Conservation (phyloP, 1,139 yeast species). For the Candida gigantensis region DNA sequence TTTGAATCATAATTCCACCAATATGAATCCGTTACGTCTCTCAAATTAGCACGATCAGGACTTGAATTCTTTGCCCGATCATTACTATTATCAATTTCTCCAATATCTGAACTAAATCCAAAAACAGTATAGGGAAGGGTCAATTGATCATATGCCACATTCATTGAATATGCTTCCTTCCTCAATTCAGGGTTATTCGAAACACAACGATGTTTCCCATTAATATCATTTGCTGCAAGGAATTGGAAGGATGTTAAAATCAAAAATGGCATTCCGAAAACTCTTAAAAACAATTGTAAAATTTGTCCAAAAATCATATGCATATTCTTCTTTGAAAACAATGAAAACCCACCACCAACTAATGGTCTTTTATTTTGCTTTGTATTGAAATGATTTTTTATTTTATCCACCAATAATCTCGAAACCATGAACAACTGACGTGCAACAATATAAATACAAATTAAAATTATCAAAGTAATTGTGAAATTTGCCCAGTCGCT, state of each 20-base stretch:
- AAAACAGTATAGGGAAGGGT: slow-evolving; percentile 19
- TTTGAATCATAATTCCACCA: too few relatives aligned
- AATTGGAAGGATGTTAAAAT: slow-evolving; percentile 43
- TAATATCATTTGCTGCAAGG: slow-evolving; percentile 21
- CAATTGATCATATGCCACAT: slow-evolving; percentile 29
- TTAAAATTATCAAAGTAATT: slow-evolving; percentile 32
- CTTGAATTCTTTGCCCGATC: too few relatives aligned
- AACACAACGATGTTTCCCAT: slow-evolving; percentile 13
- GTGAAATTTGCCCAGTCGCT: slow-evolving; percentile 49
- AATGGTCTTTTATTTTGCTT: slow-evolving; percentile 2
- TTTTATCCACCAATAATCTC: slow-evolving; percentile 18
- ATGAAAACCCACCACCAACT: slow-evolving; percentile 7
- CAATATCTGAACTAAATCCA: slow-evolving; percentile 7
- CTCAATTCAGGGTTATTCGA: slow-evolving; percentile 21
- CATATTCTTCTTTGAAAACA: slow-evolving; percentile 21
- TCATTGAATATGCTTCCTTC: slow-evolving; percentile 27
- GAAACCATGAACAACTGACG: slow-evolving; percentile 25
- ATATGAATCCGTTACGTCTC: too few relatives aligned
- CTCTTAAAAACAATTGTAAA: slow-evolving; percentile 32
- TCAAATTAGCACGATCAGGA: too few relatives aligned
- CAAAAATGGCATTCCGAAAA: slow-evolving; percentile 49
- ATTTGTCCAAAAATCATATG: slow-evolving; percentile 35
- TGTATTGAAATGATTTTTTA: neutral
- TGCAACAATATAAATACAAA: slow-evolving; percentile 21
- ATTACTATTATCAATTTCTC: too few relatives aligned